A percentile compares a stretch with the other conserved stretches of the same genome.
These are phyloP conservation scores for Candolleomyces eurysporus DNA, from an alignment of 768 basidiomycete genomes.

Conservation along the genomic window DNA sequence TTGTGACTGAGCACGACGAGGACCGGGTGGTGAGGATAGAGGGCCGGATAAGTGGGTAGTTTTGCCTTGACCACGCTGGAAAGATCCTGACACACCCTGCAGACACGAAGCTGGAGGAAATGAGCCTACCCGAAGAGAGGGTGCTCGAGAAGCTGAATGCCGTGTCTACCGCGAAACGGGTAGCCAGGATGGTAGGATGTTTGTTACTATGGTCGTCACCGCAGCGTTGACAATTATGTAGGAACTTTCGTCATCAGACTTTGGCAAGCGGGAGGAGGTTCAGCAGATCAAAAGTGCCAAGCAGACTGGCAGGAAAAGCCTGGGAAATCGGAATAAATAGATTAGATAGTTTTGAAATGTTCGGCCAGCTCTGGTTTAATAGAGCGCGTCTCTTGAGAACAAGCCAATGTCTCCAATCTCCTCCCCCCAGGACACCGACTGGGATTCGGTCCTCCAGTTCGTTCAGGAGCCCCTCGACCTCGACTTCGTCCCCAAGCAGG, in stretches of 20 bases:
- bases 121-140: conserved; percentile 72
- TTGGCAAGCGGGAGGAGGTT: conserved; percentile 86
- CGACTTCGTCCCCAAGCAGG: conserved; percentile 23
- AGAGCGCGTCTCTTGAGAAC: background rate
- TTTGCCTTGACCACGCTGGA: background rate
- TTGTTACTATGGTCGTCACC: background rate
- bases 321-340: background rate
- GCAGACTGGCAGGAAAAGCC: conserved; percentile 12
- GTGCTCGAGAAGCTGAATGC: conserved; percentile 83
- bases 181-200: conserved; percentile 84
- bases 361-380: background rate
- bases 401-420: background rate
- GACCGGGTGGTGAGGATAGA: conserved; percentile 82
- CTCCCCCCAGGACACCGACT: conserved; percentile 32
- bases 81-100: conserved; percentile 1
- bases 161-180: conserved; percentile 90
- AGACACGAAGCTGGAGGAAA: conserved; percentile 77
- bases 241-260: conserved; percentile 86
- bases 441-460: conserved; percentile 64
- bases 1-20: conserved; percentile 93
- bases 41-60: conserved; percentile 72
- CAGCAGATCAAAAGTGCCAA: conserved; percentile 59
- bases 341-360: background rate
- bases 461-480: conserved; percentile 48
- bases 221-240: conserved; percentile 21